Evolutionary conservation across 371 early-diverging fungal species (phyloP), one percentile per base, ranked within the genome.

Genomic region (Syncephalis fuscata): DNA sequence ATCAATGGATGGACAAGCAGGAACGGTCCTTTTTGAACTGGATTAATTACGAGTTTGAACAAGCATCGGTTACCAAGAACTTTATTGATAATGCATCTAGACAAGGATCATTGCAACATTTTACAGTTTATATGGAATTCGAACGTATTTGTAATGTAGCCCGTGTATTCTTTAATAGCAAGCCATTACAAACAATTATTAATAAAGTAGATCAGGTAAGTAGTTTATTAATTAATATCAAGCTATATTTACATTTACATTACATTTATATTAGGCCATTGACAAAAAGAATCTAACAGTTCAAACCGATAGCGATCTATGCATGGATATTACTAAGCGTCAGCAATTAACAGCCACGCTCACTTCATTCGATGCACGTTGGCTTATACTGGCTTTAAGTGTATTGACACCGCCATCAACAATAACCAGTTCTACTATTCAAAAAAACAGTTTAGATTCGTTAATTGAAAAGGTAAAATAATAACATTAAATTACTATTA

Each of bases 1-100:
- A 57, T 36, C 54, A 57, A 16, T 63, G 63, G 63, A 60, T 60
- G 26, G 61, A 60, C 48, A 60, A 60, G 39, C 63, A 63, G 44
- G 61, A 63, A 38, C 58, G 53, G 9, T 51, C 63, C 2, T 63
- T 63, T 9, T 47, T 55, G 15, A 53, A 57, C 19, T 63, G 63
- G 63, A 43, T 63, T 17, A 60, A 63, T 22, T 44, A 63, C 37
- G 63, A 63, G 39, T 60, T 58, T 23, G 52, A 59, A 40, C 32
- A 11, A 32, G 56, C 53, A n/a, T 50, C 57, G 9, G 55, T 62
- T 7, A 57, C 56, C 44, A 37, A 48, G 2, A 56, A 56, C 47
- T 56, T 54, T 15, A 20, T 54, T 21, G 49, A 52, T 39, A 59
- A 62, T n/a, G 56, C 59, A 11, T 53, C 59, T 17, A 58, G 59